These are phyloP conservation scores for Rhizopogon roseolus DNA, from an alignment of 768 basidiomycete species.

Conservation along the genomic window DNA sequence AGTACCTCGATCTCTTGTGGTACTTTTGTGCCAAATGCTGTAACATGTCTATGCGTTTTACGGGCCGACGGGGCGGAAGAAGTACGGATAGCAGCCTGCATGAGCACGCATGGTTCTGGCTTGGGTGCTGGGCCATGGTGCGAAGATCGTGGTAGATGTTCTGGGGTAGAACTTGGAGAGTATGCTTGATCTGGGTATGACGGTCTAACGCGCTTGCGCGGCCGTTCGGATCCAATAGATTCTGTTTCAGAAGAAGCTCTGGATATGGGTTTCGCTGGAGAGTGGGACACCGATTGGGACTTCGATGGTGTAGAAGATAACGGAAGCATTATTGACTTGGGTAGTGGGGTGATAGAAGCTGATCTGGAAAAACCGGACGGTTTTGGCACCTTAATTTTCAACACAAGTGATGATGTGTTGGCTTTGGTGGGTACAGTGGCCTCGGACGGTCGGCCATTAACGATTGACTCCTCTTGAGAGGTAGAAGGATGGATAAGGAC, in stretches of 20 bases:
- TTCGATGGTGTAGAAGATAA: conserved; percentile 1
- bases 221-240: conserved; percentile 22
- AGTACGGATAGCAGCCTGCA: conserved; percentile 49
- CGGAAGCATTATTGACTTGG: conserved; percentile 7
- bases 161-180: conserved; percentile 19
- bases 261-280: conserved; percentile 22
- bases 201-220: conserved; percentile 24
- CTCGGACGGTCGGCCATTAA: conserved; percentile 5
- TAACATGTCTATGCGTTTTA: conserved; percentile 47
- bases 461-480: conserved; percentile 11
- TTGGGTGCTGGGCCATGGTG: conserved; percentile 10
- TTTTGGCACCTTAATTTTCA: conserved; percentile 32
- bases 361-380: conserved; percentile 3
- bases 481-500: conserved; percentile 8
- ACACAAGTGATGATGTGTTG: conserved; percentile 22
- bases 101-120: conserved; percentile 29
- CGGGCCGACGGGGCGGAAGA: conserved; percentile 38
- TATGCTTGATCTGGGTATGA: conserved; percentile 16
- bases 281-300: conserved; percentile 1
- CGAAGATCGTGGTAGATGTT: conserved; percentile 11
- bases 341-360: conserved; percentile 13
- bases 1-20: conserved; percentile 41
- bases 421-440: conserved; percentile 13
- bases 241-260: conserved; percentile 25
- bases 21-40: conserved; percentile 60